Evolutionary conservation across 139 green algal species (phyloP).

Genomic region (Chlamydomonas schloesseri): DNA sequence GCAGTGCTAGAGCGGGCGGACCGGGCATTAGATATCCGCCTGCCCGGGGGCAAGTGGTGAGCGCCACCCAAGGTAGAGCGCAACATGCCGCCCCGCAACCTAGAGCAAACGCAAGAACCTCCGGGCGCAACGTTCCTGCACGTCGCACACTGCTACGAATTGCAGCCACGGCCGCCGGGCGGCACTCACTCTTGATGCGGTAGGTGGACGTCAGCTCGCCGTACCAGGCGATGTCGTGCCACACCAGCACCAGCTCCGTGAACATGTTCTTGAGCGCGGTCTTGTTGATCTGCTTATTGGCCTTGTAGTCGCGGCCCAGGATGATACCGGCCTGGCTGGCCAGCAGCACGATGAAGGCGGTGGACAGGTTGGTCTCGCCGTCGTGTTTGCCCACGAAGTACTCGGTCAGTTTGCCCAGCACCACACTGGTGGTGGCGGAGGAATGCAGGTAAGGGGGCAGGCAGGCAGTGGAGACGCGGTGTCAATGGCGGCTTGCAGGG

Average conservation of each 20-base stretch:
- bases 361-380: slow-evolving; percentile 31
- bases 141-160: no score
- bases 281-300: slow-evolving; percentile 9
- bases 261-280: slow-evolving; percentile 17
- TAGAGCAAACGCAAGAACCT: no score
- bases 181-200: slow-evolving; percentile 27
- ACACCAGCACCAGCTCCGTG: slow-evolving; percentile 30
- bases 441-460: background rate
- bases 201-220: slow-evolving; percentile 20
- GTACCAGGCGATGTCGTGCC: slow-evolving; percentile 46
- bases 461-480: background rate
- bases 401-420: slow-evolving; percentile 23
- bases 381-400: slow-evolving; percentile 40
- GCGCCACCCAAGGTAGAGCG: no score
- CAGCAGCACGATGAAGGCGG: slow-evolving; percentile 41
- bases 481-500: background rate
- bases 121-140: no score
- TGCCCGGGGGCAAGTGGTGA: no score
- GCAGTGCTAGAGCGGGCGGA: no score
- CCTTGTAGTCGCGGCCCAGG: slow-evolving; percentile 32
- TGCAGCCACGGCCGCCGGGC: no score
- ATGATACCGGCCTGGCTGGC: slow-evolving; percentile 45
- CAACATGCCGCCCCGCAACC: no score
- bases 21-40: no score
- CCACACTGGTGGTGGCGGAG: slow-evolving; percentile 13